Evolutionary conservation across 106 monocot species (phyloP).

Genomic region (Platanthera guangdongensis): DNA sequence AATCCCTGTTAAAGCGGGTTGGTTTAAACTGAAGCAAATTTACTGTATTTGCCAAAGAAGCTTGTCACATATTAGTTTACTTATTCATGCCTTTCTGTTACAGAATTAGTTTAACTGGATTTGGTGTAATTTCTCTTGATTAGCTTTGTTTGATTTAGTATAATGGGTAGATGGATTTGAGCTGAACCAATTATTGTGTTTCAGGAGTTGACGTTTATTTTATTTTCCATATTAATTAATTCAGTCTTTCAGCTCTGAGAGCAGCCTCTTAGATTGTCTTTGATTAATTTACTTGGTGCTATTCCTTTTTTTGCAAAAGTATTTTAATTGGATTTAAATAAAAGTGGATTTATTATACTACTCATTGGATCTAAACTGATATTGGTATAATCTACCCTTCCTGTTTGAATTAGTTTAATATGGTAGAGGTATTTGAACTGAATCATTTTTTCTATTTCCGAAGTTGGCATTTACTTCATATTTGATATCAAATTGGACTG

Average conservation of each 20-base stretch:
- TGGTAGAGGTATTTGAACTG: background rate
- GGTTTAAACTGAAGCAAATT: background rate
- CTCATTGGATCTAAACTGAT: too few relatives aligned
- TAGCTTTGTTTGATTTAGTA: background rate
- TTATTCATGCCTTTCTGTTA: background rate
- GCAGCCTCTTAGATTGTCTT: background rate
- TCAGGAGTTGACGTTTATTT: background rate
- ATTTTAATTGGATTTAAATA: too few relatives aligned
- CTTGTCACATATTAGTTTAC: background rate
- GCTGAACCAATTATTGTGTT: background rate
- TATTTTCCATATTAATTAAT: background rate
- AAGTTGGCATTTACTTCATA: background rate
- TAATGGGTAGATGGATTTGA: background rate
- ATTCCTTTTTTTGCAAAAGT: too few relatives aligned
- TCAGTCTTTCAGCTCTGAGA: background rate
- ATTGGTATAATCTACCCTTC: too few relatives aligned
- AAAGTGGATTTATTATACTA: too few relatives aligned
- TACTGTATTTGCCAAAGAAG: background rate
- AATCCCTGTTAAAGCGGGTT: background rate
- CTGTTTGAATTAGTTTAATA: too few relatives aligned
- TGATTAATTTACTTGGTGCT: too few relatives aligned
- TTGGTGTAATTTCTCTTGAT: background rate
- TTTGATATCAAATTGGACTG: background rate
- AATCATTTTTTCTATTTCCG: background rate
- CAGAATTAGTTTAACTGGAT: background rate